Evolutionary conservation across 129 eudicot species (phyloP).

Genomic region (Rutidosis leptorrhynchoides): DNA sequence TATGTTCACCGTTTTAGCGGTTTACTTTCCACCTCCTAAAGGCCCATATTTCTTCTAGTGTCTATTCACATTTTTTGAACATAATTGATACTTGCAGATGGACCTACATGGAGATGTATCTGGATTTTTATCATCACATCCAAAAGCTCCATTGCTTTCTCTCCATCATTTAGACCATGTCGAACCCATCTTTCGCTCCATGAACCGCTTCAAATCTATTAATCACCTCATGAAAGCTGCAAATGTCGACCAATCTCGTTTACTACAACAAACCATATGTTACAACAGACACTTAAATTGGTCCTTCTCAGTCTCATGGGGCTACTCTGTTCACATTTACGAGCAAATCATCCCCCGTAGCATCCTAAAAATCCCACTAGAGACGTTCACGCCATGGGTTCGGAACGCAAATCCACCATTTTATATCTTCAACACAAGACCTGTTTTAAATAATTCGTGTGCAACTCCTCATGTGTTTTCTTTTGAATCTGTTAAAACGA

Average conservation of each 20-base stretch:
- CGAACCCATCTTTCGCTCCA: not conserved
- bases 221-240: conserved; percentile 10
- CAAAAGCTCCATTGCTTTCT: conserved; percentile 6
- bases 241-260: not conserved
- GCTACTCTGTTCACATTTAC: conserved; percentile 1
- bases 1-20: too few relatives aligned
- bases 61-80: too few relatives aligned
- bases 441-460: not conserved
- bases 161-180: conserved; percentile 4
- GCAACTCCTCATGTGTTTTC: conserved; percentile 2
- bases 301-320: conserved; percentile 8
- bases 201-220: not conserved
- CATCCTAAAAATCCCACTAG: conserved; percentile 4
- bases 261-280: not conserved
- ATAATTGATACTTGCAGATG: not conserved
- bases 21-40: too few relatives aligned
- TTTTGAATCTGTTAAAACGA: not conserved
- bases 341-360: not conserved
- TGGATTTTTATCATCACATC: conserved; percentile 1
- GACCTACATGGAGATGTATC: conserved; percentile 2
- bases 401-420: not conserved
- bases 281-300: not conserved
- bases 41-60: too few relatives aligned
- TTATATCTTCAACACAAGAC: conserved; percentile 1
- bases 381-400: not conserved